Percentiles rank a stretch among this genome's conserved stretches.
Evolutionary conservation across 139 green algal genomes (phyloP).

Genomic region (Limnomonas spitsbergensis): DNA sequence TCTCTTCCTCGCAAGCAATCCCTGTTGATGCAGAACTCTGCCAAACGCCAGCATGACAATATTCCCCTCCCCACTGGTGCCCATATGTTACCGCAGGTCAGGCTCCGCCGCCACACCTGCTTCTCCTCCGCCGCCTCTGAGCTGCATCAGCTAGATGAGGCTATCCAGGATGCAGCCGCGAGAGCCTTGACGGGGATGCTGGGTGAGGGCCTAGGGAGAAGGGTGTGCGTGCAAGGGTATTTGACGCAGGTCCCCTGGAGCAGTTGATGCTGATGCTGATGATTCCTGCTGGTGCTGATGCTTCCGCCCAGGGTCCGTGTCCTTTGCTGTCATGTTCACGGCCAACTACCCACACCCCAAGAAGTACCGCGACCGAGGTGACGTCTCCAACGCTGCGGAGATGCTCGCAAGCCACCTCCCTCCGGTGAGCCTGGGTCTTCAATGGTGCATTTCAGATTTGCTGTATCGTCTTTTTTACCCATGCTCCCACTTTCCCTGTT

Average conservation of each 20-base stretch:
- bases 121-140: neutral
- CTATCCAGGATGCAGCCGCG: neutral
- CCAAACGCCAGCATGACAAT: neutral
- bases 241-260: neutral
- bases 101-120: neutral
- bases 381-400: conserved; percentile 6
- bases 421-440: neutral
- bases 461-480: neutral
- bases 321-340: conserved; percentile 10
- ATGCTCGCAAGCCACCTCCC: conserved; percentile 1
- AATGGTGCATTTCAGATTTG: neutral
- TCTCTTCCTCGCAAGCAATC: too few species aligned
- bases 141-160: neutral
- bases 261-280: neutral
- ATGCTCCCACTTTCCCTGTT: too few species aligned
- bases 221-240: neutral
- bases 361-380: conserved; percentile 6
- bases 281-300: neutral
- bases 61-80: neutral
- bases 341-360: conserved; percentile 15
- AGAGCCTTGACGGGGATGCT: neutral
- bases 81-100: neutral
- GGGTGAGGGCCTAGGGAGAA: neutral
- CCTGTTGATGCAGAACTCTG: too few species aligned
- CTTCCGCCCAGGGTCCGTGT: neutral